Conservation (phyloP, 176 grass and related monocot species). For the Oryza brachyantha region DNA sequence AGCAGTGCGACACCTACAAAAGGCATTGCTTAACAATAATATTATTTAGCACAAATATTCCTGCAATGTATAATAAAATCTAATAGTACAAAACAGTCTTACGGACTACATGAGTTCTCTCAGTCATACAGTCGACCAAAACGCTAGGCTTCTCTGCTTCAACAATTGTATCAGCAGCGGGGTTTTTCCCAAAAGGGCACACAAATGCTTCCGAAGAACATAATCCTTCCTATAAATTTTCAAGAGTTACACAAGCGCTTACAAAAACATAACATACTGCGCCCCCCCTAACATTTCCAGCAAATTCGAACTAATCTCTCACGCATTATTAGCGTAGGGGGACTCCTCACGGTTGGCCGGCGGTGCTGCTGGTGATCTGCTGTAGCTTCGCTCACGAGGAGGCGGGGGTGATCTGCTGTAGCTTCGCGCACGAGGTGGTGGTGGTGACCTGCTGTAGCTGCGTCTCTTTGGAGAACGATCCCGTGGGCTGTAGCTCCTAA, state of each 20-base stretch:
- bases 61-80: neutral
- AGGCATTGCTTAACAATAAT: neutral
- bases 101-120: slow-evolving; percentile 15
- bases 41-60: slow-evolving; percentile 19
- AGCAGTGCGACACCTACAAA: neutral
- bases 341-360: slow-evolving; percentile 54
- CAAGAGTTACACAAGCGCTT: slow-evolving; percentile 16
- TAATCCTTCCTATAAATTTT: slow-evolving; percentile 25
- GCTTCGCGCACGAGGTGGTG: slow-evolving; percentile 38
- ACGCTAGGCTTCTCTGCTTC: slow-evolving; percentile 39
- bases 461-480: slow-evolving; percentile 74
- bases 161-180: slow-evolving; percentile 47
- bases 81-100: slow-evolving; percentile 19
- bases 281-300: neutral
- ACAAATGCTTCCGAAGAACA: slow-evolving; percentile 9
- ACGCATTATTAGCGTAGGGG: slow-evolving; percentile 62
- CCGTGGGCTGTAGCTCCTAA: slow-evolving; percentile 84
- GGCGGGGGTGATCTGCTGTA: slow-evolving; percentile 60
- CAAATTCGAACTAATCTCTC: slow-evolving; percentile 13
- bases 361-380: slow-evolving; percentile 50
- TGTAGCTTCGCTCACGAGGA: slow-evolving; percentile 29
- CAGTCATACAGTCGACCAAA: slow-evolving; percentile 26
- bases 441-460: slow-evolving; percentile 48
- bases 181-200: neutral
- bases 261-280: slow-evolving; percentile 25